Conservation (phyloP, 2,329 filamentous ascomycete species). For the Fusarium sp. region DNA sequence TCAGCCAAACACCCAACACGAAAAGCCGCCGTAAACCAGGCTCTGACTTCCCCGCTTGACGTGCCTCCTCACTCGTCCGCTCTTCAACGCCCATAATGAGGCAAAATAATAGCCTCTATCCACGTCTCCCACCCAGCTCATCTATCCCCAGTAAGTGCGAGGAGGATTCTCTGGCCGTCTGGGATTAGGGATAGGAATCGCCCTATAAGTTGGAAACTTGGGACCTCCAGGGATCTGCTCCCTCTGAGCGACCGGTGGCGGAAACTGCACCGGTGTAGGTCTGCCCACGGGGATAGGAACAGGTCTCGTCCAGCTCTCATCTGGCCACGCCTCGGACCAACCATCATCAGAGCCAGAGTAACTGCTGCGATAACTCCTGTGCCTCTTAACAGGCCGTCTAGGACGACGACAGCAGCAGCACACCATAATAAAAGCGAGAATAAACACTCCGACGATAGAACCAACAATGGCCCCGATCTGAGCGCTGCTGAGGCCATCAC, state of each 20-base stretch:
- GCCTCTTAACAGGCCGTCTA: slow-evolving; percentile 6
- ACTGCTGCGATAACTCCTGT: slow-evolving; percentile 30
- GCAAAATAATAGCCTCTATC: too few relatives aligned
- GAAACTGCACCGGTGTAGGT: slow-evolving; percentile 30
- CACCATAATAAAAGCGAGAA: slow-evolving; percentile 54
- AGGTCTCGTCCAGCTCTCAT: slow-evolving; percentile 28
- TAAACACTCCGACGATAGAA: slow-evolving; percentile 56
- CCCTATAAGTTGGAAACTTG: slow-evolving; percentile 54
- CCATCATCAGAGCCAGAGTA: slow-evolving; percentile 35
- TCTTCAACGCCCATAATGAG: fast-evolving
- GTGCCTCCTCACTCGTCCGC: neutral
- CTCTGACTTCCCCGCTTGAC: neutral
- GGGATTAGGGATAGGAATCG: slow-evolving; percentile 55
- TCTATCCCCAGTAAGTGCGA: slow-evolving; percentile 17
- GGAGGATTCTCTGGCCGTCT: slow-evolving; percentile 32
- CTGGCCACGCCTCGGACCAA: slow-evolving; percentile 18
- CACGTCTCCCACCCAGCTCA: neutral
- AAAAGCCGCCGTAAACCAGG: neutral
- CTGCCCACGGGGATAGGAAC: slow-evolving; percentile 14
- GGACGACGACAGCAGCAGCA: slow-evolving; percentile 54
- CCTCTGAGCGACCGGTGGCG: slow-evolving; percentile 38
- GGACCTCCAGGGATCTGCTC: slow-evolving; percentile 55
- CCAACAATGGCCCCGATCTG: slow-evolving; percentile 61
- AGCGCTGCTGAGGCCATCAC: slow-evolving; percentile 52
- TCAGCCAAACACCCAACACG: neutral